A percentile compares a stretch with the other conserved stretches of the same genome.
These are phyloP conservation scores for Candida fluviatilis DNA, from an alignment of 805 yeast genomes.

Conservation along the genomic window DNA sequence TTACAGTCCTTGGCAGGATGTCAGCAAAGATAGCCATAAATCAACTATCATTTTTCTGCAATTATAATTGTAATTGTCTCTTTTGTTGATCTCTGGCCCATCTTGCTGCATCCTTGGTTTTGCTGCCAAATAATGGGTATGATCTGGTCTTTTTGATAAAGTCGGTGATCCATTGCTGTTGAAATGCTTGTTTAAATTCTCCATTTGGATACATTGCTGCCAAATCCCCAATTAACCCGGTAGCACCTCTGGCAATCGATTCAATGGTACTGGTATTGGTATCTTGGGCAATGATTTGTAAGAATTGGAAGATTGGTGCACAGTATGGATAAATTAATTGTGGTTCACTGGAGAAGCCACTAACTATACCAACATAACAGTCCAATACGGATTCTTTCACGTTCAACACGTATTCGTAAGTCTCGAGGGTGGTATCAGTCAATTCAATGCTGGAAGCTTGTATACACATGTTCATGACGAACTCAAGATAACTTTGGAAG, in stretches of 20 bases:
- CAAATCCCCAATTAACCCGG: slow-evolving; percentile 89
- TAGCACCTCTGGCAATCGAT: slow-evolving; percentile 73
- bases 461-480: slow-evolving; percentile 73
- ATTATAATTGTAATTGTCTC: slow-evolving; percentile 22
- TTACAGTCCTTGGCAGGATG: too few relatives aligned
- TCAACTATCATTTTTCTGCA: neutral
- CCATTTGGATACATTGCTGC: slow-evolving; percentile 84
- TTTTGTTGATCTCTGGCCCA: slow-evolving; percentile 94
- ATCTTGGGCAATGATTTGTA: slow-evolving; percentile 58
- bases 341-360: slow-evolving; percentile 76
- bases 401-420: slow-evolving; percentile 66
- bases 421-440: slow-evolving; percentile 67
- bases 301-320: slow-evolving; percentile 65
- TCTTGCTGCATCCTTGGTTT: slow-evolving; percentile 86
- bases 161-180: slow-evolving; percentile 74
- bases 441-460: slow-evolving; percentile 61
- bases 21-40: too few relatives aligned
- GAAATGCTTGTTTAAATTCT: slow-evolving; percentile 60
- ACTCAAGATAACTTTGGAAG: slow-evolving; percentile 72
- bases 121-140: slow-evolving; percentile 54
- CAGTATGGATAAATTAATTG: slow-evolving; percentile 61
- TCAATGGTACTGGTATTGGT: slow-evolving; percentile 59
- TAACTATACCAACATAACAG: slow-evolving; percentile 91
- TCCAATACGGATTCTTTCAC: slow-evolving; percentile 89
- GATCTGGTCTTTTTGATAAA: slow-evolving; percentile 71